Percentiles rank a stretch among this genome's conserved stretches.
phyloP scores from a whole-genome alignment of 2,329 filamentous ascomycete genomes.

The Balansia obtecta region DNA sequence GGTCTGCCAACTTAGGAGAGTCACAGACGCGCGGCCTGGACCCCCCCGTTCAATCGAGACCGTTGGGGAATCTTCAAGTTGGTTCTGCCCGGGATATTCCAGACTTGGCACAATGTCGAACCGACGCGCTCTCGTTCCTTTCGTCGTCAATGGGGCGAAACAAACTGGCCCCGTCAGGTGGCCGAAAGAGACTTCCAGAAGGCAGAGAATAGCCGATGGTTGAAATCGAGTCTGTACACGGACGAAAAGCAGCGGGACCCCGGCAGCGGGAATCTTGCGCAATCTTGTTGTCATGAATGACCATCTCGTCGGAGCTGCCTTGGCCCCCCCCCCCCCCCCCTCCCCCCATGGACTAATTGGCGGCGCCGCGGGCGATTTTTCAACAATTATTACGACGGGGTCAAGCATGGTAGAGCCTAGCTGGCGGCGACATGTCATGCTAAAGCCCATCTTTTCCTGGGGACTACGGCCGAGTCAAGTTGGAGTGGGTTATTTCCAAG shows the following conservation, averaged over 20 bases:
- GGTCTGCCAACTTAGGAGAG: constrained; percentile 17
- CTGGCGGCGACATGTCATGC: constrained; percentile 21
- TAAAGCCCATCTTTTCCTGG: constrained; percentile 16
- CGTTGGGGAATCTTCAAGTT: constrained; percentile 17
- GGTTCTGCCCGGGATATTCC: constrained; percentile 32
- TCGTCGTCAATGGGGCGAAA: too few species aligned
- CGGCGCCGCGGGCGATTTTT: background rate
- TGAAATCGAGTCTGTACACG: constrained; percentile 19
- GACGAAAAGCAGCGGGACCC: constrained; percentile 1
- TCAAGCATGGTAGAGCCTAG: constrained; percentile 20
- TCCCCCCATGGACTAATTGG: too few species aligned
- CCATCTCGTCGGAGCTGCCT: too few species aligned
- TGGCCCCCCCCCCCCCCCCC: too few species aligned
- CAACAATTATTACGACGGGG: constrained; percentile 27
- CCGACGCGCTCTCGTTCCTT: too few species aligned
- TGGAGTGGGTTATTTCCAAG: constrained; percentile 18
- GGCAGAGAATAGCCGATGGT: constrained; percentile 19
- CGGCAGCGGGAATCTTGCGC: constrained; percentile 16
- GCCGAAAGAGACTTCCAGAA: constrained; percentile 17
- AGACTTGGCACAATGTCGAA: constrained; percentile 48
- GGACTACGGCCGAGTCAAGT: constrained; percentile 20
- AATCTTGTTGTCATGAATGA: constrained; percentile 11
- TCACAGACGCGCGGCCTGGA: constrained; percentile 28
- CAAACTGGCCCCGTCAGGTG: background rate
- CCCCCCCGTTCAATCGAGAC: constrained; percentile 31